Conservation (phyloP, 139 green algal species). For the Chloropicon primus region DNA sequence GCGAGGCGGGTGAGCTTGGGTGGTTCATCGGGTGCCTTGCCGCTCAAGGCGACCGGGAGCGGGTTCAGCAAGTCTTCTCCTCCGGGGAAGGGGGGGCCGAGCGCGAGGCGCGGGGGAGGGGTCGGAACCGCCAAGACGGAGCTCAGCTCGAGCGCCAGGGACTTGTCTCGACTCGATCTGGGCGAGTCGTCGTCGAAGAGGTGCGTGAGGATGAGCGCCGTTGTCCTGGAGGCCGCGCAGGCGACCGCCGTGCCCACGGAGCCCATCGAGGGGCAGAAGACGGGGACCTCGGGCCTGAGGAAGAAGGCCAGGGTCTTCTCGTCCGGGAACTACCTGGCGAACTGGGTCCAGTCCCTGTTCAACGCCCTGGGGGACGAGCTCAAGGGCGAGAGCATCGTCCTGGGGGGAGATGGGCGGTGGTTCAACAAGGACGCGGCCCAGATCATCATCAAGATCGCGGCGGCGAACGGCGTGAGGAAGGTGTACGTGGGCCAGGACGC, state of each 20-base stretch:
- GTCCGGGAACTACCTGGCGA: slow-evolving; percentile 89
- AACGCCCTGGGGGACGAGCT: slow-evolving; percentile 73
- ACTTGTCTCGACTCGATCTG: background rate
- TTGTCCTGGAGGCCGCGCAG: background rate
- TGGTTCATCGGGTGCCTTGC: no score
- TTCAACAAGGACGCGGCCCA: slow-evolving; percentile 94
- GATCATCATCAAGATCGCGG: slow-evolving; percentile 93
- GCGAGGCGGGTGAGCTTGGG: no score
- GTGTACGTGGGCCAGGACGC: slow-evolving; percentile 85
- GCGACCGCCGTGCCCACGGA: slow-evolving; percentile 71
- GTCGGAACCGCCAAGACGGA: background rate
- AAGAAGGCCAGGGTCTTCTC: slow-evolving; percentile 92
- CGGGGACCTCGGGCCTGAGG: slow-evolving; percentile 84
- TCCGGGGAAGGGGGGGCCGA: no score
- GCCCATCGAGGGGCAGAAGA: slow-evolving; percentile 98
- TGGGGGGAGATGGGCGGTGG: slow-evolving; percentile 96
- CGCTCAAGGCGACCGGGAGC: no score
- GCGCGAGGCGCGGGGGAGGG: no score
- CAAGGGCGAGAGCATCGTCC: slow-evolving; percentile 65
- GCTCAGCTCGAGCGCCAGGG: background rate
- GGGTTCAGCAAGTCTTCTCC: no score
- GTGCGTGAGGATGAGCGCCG: no score
- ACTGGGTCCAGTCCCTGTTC: slow-evolving; percentile 97
- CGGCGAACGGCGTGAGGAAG: slow-evolving; percentile 60
- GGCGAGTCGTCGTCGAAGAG: background rate